Conservation (phyloP, 2,329 filamentous ascomycete genomes). For the Exophiala oligosperma region DNA sequence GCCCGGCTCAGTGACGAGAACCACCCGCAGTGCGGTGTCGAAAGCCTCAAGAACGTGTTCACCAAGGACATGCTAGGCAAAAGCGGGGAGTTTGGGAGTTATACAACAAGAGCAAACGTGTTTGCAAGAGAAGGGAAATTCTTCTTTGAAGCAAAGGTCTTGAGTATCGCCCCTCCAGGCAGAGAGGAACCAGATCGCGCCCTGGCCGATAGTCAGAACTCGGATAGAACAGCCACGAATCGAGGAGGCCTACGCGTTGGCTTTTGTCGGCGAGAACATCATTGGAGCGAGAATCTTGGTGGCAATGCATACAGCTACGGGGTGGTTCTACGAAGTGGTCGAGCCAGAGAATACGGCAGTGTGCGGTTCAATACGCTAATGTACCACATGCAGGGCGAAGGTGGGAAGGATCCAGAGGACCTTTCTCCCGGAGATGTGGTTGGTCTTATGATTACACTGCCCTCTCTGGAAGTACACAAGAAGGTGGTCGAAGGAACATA, state of each 20-base stretch:
- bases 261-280: constrained; percentile 45
- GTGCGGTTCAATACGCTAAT: constrained; percentile 94
- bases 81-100: constrained; percentile 77
- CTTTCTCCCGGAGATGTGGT: constrained; percentile 91
- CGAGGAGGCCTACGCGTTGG: constrained; percentile 51
- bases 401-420: constrained; percentile 78
- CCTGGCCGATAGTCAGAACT: constrained; percentile 25
- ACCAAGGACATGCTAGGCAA: constrained; percentile 73
- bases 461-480: constrained; percentile 78
- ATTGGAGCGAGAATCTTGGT: constrained; percentile 29
- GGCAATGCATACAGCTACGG: constrained; percentile 30
- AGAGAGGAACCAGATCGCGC: constrained; percentile 44
- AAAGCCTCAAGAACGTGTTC: constrained; percentile 75
- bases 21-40: constrained; percentile 50
- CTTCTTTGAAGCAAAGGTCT: constrained; percentile 93
- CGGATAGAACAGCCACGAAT: constrained; percentile 25
- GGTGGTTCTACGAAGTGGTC: constrained; percentile 24
- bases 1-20: constrained; percentile 92
- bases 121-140: constrained; percentile 84
- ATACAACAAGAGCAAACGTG: constrained; percentile 84
- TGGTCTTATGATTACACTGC: constrained; percentile 87
- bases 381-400: constrained; percentile 89
- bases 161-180: constrained; percentile 59
- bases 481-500: constrained; percentile 86
- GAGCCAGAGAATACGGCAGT: constrained; percentile 48